phyloP scores from a whole-genome alignment of 768 basidiomycete species.

The Serpula lacrymans region DNA sequence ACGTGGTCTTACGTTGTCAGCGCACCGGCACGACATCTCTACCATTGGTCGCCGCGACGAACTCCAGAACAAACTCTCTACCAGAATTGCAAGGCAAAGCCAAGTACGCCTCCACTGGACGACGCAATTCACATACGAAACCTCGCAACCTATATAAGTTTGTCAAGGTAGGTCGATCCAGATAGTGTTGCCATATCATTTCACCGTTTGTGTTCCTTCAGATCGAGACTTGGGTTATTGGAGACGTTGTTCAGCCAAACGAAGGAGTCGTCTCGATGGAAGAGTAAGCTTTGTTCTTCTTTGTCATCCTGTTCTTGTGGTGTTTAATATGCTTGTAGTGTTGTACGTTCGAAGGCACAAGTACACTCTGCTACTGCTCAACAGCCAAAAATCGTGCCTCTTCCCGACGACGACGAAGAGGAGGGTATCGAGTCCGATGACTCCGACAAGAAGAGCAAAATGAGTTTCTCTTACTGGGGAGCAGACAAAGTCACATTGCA shows the following conservation, averaged over 20 bases:
- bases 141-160: constrained; percentile 94
- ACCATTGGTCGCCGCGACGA: constrained; percentile 66
- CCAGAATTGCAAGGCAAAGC: constrained; percentile 83
- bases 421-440: constrained; percentile 70
- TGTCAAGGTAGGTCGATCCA: constrained; percentile 57
- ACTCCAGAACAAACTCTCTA: constrained; percentile 68
- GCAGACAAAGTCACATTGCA: constrained; percentile 89
- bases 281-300: constrained; percentile 55
- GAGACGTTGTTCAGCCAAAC: constrained; percentile 67
- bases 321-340: constrained; percentile 37
- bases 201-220: constrained; percentile 23
- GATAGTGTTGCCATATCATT: constrained; percentile 6
- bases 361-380: constrained; percentile 49
- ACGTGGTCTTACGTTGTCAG: constrained; percentile 91
- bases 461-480: constrained; percentile 94
- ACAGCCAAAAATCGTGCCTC: constrained; percentile 66
- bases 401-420: constrained; percentile 60
- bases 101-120: constrained; percentile 80
- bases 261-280: constrained; percentile 88
- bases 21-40: constrained; percentile 85
- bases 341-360: constrained; percentile 67
- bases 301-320: background rate
- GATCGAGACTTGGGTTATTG: constrained; percentile 89
- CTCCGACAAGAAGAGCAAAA: constrained; percentile 86
- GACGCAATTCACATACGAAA: constrained; percentile 71